A percentile compares a stretch with the other conserved stretches of the same genome.
These are phyloP conservation scores for Cystofilobasidium macerans DNA, from an alignment of 768 basidiomycete genomes.

Conservation along the genomic window DNA sequence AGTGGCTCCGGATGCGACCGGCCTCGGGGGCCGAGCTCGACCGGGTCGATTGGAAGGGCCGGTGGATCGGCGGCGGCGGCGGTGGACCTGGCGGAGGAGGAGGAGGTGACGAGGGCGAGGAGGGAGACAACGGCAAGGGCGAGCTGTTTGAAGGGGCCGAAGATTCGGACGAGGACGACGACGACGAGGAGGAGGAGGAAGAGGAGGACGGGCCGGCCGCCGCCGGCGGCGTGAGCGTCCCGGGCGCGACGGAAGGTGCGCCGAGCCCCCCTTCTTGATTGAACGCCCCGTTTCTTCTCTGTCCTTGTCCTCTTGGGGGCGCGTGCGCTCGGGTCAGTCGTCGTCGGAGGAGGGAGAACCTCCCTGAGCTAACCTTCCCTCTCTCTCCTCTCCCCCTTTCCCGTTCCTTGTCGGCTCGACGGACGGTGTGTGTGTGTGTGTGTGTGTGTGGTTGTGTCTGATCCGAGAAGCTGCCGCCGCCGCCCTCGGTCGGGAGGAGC, in stretches of 20 bases:
- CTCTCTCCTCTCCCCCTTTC: background rate
- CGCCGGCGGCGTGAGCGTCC: background rate
- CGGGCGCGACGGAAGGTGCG: background rate
- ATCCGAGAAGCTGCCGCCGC: no score
- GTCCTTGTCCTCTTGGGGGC: no score
- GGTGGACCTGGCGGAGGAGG: no score
- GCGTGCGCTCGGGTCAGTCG: no score
- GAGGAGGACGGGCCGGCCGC: constrained; percentile 3
- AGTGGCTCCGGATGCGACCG: constrained; percentile 83
- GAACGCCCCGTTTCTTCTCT: no score
- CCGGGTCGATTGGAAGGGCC: constrained; percentile 76
- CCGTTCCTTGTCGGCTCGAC: background rate
- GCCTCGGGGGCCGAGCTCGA: constrained; percentile 69
- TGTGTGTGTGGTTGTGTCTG: no score
- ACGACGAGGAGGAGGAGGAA: constrained; percentile 23
- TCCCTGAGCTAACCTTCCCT: background rate
- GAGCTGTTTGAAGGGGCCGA: constrained; percentile 24
- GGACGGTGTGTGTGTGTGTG: no score
- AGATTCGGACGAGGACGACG: constrained; percentile 17
- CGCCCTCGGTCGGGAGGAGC: background rate
- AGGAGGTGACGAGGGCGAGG: constrained; percentile 44
- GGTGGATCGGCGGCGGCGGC: constrained; percentile 48
- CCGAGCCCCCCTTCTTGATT: no score
- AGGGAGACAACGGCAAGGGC: constrained; percentile 14
- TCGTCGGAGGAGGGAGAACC: no score